Conservation (phyloP, 1,284 basidiomycete genomes). For the Pseudozyma thailandica region DNA sequence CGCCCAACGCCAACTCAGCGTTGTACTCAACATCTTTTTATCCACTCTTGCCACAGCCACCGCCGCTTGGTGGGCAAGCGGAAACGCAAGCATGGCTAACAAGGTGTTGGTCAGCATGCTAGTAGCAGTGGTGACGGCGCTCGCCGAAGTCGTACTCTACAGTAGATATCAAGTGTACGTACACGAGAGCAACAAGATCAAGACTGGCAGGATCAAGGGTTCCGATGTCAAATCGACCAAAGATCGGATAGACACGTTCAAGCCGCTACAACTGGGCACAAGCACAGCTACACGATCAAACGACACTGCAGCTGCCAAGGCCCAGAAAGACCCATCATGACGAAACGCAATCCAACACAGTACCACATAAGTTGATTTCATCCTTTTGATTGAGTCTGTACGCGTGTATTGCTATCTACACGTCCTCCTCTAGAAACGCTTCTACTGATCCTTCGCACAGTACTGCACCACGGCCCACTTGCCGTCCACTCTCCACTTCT, state of each 20-base stretch:
- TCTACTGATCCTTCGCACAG: constrained; percentile 33
- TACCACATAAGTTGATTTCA: not conserved
- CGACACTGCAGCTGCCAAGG: not conserved
- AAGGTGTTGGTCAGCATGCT: constrained; percentile 33
- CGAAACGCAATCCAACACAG: not conserved
- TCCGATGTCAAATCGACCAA: constrained; percentile 15
- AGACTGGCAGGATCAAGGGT: constrained; percentile 22
- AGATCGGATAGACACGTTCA: constrained; percentile 8
- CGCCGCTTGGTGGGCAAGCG: constrained; percentile 42
- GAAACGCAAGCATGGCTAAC: constrained; percentile 13
- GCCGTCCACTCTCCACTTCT: constrained; percentile 61
- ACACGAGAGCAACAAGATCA: constrained; percentile 22
- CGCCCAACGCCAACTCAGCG: constrained; percentile 27
- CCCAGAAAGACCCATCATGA: constrained; percentile 18
- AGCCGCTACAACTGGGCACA: constrained; percentile 20
- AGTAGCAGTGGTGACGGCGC: constrained; percentile 27
- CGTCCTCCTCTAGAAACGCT: not conserved
- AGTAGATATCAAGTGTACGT: constrained; percentile 38
- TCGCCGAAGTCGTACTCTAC: constrained; percentile 45
- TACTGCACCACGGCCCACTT: constrained; percentile 61
- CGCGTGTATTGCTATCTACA: not conserved
- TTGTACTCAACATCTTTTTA: constrained; percentile 46
- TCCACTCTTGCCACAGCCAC: constrained; percentile 35
- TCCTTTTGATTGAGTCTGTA: not conserved
- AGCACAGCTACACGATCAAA: not conserved